Base-by-base conservation (phyloP, 495 filamentous ascomycete species). In the Penicillium cinerascens region DNA sequence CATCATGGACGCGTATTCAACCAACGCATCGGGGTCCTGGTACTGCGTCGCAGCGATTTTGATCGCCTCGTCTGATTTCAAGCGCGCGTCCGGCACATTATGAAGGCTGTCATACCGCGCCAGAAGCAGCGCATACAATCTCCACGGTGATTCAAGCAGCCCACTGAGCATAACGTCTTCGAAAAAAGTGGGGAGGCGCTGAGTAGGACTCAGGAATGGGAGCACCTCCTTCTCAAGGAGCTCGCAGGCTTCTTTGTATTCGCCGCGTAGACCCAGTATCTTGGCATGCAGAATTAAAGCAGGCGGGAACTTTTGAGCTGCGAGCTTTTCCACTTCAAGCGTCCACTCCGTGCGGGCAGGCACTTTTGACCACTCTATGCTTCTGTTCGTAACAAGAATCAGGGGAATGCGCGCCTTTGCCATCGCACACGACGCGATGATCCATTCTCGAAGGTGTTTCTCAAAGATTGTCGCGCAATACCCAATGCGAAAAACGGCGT, bases 281-380 rank as follows among this genome's bases (percentile, higher is more conserved):
- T 68, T 57, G 6, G 65, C 70, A 8, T 68, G 64, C 4, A 71
- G 17, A 13, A 63, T 20, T 47, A 76, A 63, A 1, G 72, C 70
- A 2, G 57, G 51, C 0, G 69, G 68, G 29, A 64, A 67, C 7
- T 56, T 58, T 8, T 59, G 39, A 3, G 56, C 20, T 0, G 69
- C 67, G 1, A 71, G 45, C 1, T 42, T 37, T 26, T 69, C 57
- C 26, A 71, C 18, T 10, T 50, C 36, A 0, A 51, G 33, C 7
- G 63, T 51, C 49, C 60, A 52, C 10, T 54, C 16, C 8, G 47
- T 59, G 6, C 42, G 51, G 7, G 37, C 6, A 11, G 58, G 55
- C 6, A 43, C 26, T 9, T 37, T 22, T 0, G 35, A 23, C 17
- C 45, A 23, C 4, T 15, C 27, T 2, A 69, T 47, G 1, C 47